Evolutionary conservation across 805 yeast species (phyloP), one percentile per base, ranked within the genome.

Genomic region (Blastobotrys peoriensis): DNA sequence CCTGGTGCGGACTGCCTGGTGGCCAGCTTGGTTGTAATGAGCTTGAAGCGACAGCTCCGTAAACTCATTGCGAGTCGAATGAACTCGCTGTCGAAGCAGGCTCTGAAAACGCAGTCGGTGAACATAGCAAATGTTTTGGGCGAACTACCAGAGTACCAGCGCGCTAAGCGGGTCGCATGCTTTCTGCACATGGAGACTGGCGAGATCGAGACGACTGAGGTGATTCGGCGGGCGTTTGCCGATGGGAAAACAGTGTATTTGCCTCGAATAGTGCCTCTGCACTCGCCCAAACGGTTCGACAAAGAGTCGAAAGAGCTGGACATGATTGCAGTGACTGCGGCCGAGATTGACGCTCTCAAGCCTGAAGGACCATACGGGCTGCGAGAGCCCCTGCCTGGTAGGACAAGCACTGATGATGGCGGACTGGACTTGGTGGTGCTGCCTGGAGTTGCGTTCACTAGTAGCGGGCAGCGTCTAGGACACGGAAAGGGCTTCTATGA

Each of bases 401-500:
- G 40, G 40, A 3, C 44, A 40, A 23, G 47, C 33, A 41, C 49
- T 10, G 55, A 53, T 3, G 61, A 56, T 0, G 57, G 51, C 2
- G 79, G 76, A 0, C 63, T 91, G 18, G 97, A 91, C 53, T 55
- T 91, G 6, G 66, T 91, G 4, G 63, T 91, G 4, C 70, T 91
- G 0, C 98, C 98, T 0, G 97, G 95, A 0, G 81, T 91, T 1
- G 96, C 86, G 1, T 89, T 86, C 61, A 74, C 85, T 1, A 51
- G 30, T 9, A 51, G 58, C 9, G 55, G 79, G 18, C 61, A 68
- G 9, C 61, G 98, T 43, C 60, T 91, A 43, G 98, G 98, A 1
- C 95, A 87, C 60, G 98, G 98, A 1, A 91, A 81, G 3, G 98
- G 97, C 0, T 88, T 77, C 61, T 91, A 93, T 61, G 98, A 91